Conservation (phyloP, 192 early-diverging fungal genomes). For the Pilaira anomala region DNA sequence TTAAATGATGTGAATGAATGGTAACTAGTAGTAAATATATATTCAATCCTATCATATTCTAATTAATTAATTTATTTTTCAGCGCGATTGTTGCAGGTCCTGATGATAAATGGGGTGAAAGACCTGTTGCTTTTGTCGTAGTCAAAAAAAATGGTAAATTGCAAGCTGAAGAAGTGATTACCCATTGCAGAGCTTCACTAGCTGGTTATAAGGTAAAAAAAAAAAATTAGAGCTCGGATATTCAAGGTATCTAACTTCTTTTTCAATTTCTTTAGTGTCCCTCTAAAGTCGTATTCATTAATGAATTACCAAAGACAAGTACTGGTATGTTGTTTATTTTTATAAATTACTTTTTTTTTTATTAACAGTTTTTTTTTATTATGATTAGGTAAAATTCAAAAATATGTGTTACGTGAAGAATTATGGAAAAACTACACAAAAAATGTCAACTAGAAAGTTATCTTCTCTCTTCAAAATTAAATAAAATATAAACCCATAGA, state of each 20-base stretch:
- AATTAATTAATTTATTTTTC: neutral
- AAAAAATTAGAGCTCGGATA: neutral
- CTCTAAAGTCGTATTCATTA: constrained; percentile 16
- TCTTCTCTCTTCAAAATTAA: no score
- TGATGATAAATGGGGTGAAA: constrained; percentile 58
- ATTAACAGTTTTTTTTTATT: neutral
- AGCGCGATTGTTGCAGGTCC: constrained; percentile 55
- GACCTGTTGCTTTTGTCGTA: constrained; percentile 54
- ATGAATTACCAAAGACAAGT: constrained; percentile 19
- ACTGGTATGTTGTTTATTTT: constrained; percentile 8
- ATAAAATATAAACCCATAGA: no score
- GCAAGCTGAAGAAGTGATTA: constrained; percentile 25
- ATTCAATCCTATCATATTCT: neutral
- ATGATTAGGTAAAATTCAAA: constrained; percentile 20
- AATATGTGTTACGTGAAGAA: constrained; percentile 11
- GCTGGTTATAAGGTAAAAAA: constrained; percentile 53
- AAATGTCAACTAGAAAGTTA: constrained; percentile 6
- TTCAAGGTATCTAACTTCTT: neutral
- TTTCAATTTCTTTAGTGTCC: constrained; percentile 25
- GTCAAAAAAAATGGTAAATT: constrained; percentile 39
- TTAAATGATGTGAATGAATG: constrained; percentile 51
- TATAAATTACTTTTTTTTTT: neutral
- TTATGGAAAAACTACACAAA: constrained; percentile 18
- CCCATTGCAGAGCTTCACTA: constrained; percentile 39
- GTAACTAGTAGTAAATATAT: constrained; percentile 28